phyloP scores from a whole-genome alignment of 768 basidiomycete genomes.

The Lactarius sp. region DNA sequence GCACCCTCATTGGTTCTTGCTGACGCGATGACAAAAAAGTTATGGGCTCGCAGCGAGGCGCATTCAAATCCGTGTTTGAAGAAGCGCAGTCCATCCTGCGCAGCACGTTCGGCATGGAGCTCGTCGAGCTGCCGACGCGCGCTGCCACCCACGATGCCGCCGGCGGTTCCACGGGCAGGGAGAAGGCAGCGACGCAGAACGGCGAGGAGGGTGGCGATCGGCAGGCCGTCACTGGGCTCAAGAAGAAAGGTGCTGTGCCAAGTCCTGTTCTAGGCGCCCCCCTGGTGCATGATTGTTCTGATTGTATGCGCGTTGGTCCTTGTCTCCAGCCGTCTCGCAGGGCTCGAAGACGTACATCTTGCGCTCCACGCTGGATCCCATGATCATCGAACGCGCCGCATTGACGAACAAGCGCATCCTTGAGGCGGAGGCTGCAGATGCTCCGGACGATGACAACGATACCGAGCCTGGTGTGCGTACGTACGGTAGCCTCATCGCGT shows the following conservation, averaged over 20 bases:
- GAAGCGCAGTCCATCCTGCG: constrained; percentile 60
- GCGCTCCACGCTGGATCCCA: constrained; percentile 62
- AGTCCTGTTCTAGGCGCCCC: too few relatives aligned
- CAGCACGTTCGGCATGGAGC: constrained; percentile 75
- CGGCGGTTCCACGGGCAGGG: too few relatives aligned
- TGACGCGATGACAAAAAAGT: constrained; percentile 34
- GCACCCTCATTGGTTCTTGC: too few relatives aligned
- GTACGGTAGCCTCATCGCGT: constrained; percentile 69
- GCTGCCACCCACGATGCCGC: too few relatives aligned
- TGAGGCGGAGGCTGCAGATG: too few relatives aligned
- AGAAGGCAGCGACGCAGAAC: too few relatives aligned
- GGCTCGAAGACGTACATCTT: constrained; percentile 82
- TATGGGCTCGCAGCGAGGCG: constrained; percentile 44
- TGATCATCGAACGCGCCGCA: constrained; percentile 58
- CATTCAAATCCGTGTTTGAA: constrained; percentile 59
- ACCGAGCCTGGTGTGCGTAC: constrained; percentile 41
- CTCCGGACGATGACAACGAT: constrained; percentile 49
- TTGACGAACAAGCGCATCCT: constrained; percentile 42
- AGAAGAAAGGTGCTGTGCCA: too few relatives aligned
- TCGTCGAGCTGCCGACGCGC: constrained; percentile 79
- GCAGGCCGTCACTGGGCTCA: too few relatives aligned
- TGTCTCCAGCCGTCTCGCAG: too few relatives aligned
- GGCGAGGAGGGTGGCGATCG: too few relatives aligned
- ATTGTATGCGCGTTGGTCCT: too few relatives aligned
- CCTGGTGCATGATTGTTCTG: too few relatives aligned